Percentiles rank a stretch among this genome's conserved stretches.
These are phyloP conservation scores for Alternaria ethzedia DNA, from an alignment of 2,329 filamentous ascomycete genomes.

Conservation along the genomic window DNA sequence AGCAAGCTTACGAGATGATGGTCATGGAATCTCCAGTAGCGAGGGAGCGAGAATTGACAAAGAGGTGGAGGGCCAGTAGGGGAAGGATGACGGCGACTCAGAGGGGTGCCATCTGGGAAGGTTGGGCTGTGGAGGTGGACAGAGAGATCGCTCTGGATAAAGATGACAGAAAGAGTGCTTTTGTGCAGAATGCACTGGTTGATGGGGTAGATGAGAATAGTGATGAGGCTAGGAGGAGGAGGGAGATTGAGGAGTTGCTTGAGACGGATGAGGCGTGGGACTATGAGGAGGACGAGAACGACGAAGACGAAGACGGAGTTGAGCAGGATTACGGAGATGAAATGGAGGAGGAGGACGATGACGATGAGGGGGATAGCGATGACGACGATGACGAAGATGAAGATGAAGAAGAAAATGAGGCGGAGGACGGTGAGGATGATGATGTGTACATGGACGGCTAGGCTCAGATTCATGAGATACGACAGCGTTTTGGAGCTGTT, in stretches of 20 bases:
- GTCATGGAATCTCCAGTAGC: background rate
- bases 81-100: slow-evolving; percentile 28
- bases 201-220: slow-evolving; percentile 6
- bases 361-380: background rate
- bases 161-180: slow-evolving; percentile 27
- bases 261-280: slow-evolving; percentile 19
- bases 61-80: slow-evolving; percentile 33
- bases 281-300: background rate
- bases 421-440: background rate
- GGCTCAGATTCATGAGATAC: background rate
- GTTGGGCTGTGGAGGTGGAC: slow-evolving; percentile 34
- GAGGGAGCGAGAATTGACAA: slow-evolving; percentile 37
- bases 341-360: background rate
- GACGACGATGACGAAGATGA: slow-evolving; percentile 8
- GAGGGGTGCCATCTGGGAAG: slow-evolving; percentile 43
- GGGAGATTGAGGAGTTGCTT: slow-evolving; percentile 28
- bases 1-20: slow-evolving; percentile 26
- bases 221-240: slow-evolving; percentile 17
- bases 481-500: background rate
- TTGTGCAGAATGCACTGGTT: background rate
- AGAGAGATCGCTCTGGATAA: slow-evolving; percentile 23
- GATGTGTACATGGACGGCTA: background rate
- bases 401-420: slow-evolving; percentile 5
- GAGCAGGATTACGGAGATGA: background rate
- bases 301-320: background rate